Evolutionary conservation across 2,329 filamentous ascomycete species (phyloP), one percentile per base, ranked within the genome.

Genomic region (Curvularia sp.): DNA sequence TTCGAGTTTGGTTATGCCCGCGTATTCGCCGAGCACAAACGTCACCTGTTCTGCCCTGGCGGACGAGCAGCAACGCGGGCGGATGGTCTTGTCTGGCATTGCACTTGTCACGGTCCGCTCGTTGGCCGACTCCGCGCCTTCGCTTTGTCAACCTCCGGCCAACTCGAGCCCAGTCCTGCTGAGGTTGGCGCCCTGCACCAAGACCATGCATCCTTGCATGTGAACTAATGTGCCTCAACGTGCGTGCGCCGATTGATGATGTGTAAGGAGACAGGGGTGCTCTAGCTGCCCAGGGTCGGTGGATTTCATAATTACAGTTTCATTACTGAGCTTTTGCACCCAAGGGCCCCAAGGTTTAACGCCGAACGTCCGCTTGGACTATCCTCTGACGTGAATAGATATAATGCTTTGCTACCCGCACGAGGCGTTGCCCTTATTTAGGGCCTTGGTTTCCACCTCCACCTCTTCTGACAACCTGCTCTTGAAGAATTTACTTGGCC

Each of bases 321-420:
- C 63, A 67, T 63, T 74, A 73, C 68, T 49, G 63, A 49, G 64
- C 43, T 66, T 67, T 58, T 65, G 64, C 63, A 43, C 51, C 58
- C 41, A 47, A 50, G 46, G 46, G 60, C 50, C 57, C 57, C 53
- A 58, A 63, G 54, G 57, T 71, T 28, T 73, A 74, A 70, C 66
- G 65, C 74, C 73, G 74, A 77, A 71, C 65, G 65, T 71, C 73
- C 74, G 74, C 70, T 65, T 73, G 66, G 53, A 67, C 67, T 74
- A 65, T 66, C 61, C 68, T 70, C 71, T 75, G 74, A 77, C 71
- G 72, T 67, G 68, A 75, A 72, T 52, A 74, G 74, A 75, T 75
- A 76, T 74, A 75, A 75, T 75, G 72, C 66, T 67, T 69, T 72
- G 64, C 67, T 65, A 65, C 72, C 72, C 73, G 71, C 70, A 51